Base-by-base conservation (phyloP, 148 eudicot genomes). In the Diospyros lotus region DNA sequence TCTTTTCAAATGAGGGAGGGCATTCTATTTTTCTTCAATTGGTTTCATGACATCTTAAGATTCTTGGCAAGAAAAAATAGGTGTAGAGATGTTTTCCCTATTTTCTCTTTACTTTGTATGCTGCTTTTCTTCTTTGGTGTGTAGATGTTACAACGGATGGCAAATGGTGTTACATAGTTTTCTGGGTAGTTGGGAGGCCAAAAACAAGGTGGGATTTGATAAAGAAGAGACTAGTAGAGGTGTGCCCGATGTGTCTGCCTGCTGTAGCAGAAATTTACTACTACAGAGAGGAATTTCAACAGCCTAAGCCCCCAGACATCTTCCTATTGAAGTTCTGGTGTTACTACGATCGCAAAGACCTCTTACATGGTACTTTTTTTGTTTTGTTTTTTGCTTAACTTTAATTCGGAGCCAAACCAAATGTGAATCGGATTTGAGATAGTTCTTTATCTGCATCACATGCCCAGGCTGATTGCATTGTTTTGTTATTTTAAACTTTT, bases 271-370 rank as follows among this genome's bases (percentile, higher is more conserved):
- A 74, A 68, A 79, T 79, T 48, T 79, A 74, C 68, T 79, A 79
- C 44, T 79, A 67, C 66, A 73, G 74, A 74, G 77, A 77, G 9
- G 81, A 79, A 62, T 79, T 82, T 59, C 84, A 79, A 77, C 68
- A 79, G 81, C 81, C 74, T 8, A 74, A 79, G 61, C 81, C 81
- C 18, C 72, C 73, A 5, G 77, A 73, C 54, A 64, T 79, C 39
- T 79, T 79, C 81, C 53, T 79, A 52, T 68, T 79, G 56, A 74
- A 79, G 73, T 67, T 79, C 65, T 73, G 81, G 81, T 79, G 81
- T 68, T 53, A 18, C 66, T 61, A 73, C 48, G 81, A 73, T 61
- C 39, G 66, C 28, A 68, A 68, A 43, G 77, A 77, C 66, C 81
- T 79, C 74, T 74, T 79, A 68, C 77, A 79, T 53, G 81, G 81